Evolutionary conservation across 2,329 filamentous ascomycete species (phyloP).

Genomic region (Fusarium sororula): DNA sequence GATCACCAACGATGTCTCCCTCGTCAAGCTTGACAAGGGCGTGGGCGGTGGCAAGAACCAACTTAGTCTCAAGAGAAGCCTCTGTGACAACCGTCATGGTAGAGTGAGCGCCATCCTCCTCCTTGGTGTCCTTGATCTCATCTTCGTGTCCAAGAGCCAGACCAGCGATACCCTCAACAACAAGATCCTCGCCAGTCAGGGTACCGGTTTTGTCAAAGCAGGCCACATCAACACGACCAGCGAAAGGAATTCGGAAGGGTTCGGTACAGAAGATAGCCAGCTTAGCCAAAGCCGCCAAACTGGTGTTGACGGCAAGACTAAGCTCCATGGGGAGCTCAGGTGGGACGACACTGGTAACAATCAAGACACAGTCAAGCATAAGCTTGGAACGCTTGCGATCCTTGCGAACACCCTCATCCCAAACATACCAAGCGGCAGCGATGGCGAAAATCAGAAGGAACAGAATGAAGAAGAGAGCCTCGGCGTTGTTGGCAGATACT

Average conservation of each 20-base stretch:
- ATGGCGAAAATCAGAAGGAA: conserved; percentile 97
- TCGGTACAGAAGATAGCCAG: conserved; percentile 99
- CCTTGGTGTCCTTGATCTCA: conserved; percentile 70
- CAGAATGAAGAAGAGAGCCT: conserved; percentile 96
- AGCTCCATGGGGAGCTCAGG: conserved; percentile 98
- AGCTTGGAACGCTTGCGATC: conserved; percentile 98
- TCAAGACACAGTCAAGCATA: conserved; percentile 94
- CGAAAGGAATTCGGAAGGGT: conserved; percentile 97
- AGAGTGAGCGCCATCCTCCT: conserved; percentile 84
- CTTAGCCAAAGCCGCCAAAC: conserved; percentile 91
- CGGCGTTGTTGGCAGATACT: conserved; percentile 97
- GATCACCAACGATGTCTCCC: conserved; percentile 95
- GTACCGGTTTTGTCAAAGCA: conserved; percentile 99
- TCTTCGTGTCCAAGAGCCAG: conserved; percentile 73
- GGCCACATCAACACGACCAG: conserved; percentile 92
- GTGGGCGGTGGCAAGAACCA: conserved; percentile 94
- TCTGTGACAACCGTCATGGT: conserved; percentile 76
- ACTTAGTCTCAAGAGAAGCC: conserved; percentile 81
- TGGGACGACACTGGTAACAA: conserved; percentile 97
- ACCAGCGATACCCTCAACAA: conserved; percentile 96
- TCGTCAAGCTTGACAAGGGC: conserved; percentile 96
- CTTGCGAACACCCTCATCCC: conserved; percentile 93
- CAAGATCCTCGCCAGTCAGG: conserved; percentile 92
- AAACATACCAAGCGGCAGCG: conserved; percentile 98
- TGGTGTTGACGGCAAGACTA: conserved; percentile 96